A percentile compares a stretch with the other conserved stretches of the same genome.
Evolutionary conservation across 208 protist genomes (phyloP).

Genomic region (Trypanosoma melophagium): DNA sequence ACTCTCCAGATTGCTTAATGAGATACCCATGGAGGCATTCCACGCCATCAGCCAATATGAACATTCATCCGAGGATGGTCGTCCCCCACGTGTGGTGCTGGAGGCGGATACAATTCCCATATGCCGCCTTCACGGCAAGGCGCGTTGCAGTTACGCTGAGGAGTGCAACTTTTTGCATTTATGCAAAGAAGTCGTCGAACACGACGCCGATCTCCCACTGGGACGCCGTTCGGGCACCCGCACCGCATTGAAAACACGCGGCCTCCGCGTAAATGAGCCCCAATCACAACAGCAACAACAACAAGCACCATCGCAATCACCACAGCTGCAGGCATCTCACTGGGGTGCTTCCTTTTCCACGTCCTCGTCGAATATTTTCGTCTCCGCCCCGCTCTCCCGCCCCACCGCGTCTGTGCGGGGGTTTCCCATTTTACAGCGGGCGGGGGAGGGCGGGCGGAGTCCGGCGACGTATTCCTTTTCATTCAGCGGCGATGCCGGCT

Average conservation of each 20-base stretch:
- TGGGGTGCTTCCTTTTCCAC: background rate
- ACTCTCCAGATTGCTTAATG: conserved; percentile 49
- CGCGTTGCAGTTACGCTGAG: conserved; percentile 68
- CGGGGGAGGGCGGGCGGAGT: background rate
- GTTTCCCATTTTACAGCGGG: background rate
- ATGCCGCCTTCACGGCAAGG: conserved; percentile 63
- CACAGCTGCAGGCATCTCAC: too few relatives aligned
- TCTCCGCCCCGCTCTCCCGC: background rate
- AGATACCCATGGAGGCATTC: conserved; percentile 14
- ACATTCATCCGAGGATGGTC: too few relatives aligned
- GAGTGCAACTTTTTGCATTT: conserved; percentile 17
- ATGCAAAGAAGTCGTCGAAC: conserved; percentile 1
- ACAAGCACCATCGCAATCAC: background rate
- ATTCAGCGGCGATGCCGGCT: conserved; percentile 1
- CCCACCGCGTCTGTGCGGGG: conserved; percentile 5
- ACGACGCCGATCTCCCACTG: conserved; percentile 6
- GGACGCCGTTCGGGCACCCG: conserved; percentile 5
- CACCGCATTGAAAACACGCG: background rate
- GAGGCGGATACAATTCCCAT: conserved; percentile 20
- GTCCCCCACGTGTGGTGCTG: background rate
- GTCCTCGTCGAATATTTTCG: background rate
- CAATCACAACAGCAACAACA: background rate
- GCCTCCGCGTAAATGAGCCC: background rate
- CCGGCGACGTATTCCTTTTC: background rate
- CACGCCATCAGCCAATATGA: too few relatives aligned